Evolutionary conservation across 495 filamentous ascomycete species (phyloP), one percentile per base, ranked within the genome.

Genomic region (Daldinia loculata): DNA sequence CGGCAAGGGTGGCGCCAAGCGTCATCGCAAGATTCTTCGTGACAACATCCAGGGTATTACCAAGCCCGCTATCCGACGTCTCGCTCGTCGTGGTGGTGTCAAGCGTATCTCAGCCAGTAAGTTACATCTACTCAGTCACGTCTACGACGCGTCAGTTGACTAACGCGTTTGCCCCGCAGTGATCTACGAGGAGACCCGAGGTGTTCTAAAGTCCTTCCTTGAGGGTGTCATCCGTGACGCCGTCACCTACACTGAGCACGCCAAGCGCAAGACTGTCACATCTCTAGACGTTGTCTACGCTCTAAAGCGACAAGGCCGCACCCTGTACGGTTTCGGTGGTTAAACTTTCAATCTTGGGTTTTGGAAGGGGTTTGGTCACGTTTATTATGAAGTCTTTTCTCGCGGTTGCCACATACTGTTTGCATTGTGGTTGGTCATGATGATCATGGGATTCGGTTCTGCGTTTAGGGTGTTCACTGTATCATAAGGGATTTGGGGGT

Each of bases 41-140:
- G 95, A 98, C 91, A 98, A 98, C 91, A 97, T 98, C 82, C 95
- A 98, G 80, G 95, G 95, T 88, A 99, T 99, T 84, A 99, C 95
- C 83, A 99, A 99, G 93, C 95, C 95, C 82, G 95, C 95, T 80
- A 99, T 99, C 87, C 93, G 95, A 82, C 96, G 95, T 96, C 95
- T 99, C 83, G 95, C 95, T 66, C 94, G 94, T 83, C 94, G 94
- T 93, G 94, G 94, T 85, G 94, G 94, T 93, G 94, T 98, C 87
- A 98, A 99, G 93, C 95, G 96, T 98, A 99, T 99, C 87, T 98
- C 96, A 79, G 92, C 92, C 83, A 94, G 89, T 91, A 89, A 75
- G 89, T 87, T 34, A 6, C 56, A 41, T 29, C 26, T 38, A 59
- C 11, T 41, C 50, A 32, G 19, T 55, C 30, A n/a, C 51, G 55